Evolutionary conservation across 2,329 filamentous ascomycete genomes (phyloP).

Genomic region (Penicillium psychrosexuale): DNA sequence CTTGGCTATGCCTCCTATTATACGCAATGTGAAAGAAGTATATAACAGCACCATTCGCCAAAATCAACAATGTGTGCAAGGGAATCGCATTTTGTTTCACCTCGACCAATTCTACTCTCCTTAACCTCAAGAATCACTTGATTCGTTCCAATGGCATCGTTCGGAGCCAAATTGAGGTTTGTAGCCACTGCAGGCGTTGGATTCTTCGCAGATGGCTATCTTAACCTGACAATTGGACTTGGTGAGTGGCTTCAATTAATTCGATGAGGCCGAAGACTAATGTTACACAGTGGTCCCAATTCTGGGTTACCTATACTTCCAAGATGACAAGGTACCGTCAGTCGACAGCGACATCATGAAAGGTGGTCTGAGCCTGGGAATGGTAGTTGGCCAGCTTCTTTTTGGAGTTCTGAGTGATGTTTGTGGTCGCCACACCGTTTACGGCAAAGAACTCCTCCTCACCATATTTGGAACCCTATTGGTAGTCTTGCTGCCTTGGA

Average conservation of each 20-base stretch:
- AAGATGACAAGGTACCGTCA: constrained; percentile 18
- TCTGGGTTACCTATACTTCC: constrained; percentile 26
- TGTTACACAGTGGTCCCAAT: constrained; percentile 22
- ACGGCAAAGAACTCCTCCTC: constrained; percentile 27
- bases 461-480: constrained; percentile 25
- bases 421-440: constrained; percentile 25
- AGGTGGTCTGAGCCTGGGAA: constrained; percentile 25
- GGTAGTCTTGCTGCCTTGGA: constrained; percentile 25
- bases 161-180: constrained; percentile 22
- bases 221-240: constrained; percentile 28
- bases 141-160: constrained; percentile 6
- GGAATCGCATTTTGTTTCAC: neutral
- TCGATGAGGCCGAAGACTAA: neutral
- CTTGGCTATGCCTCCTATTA: neutral
- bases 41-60: neutral
- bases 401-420: constrained; percentile 29
- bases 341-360: constrained; percentile 23
- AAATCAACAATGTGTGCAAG: neutral
- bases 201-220: constrained; percentile 29
- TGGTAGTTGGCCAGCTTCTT: constrained; percentile 27
- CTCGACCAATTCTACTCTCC: neutral
- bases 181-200: constrained; percentile 24
- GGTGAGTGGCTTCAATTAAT: constrained; percentile 10
- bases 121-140: neutral
- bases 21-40: neutral